phyloP scores from a whole-genome alignment of 78 protist species.

The Dictyostelium brefeldianum region DNA sequence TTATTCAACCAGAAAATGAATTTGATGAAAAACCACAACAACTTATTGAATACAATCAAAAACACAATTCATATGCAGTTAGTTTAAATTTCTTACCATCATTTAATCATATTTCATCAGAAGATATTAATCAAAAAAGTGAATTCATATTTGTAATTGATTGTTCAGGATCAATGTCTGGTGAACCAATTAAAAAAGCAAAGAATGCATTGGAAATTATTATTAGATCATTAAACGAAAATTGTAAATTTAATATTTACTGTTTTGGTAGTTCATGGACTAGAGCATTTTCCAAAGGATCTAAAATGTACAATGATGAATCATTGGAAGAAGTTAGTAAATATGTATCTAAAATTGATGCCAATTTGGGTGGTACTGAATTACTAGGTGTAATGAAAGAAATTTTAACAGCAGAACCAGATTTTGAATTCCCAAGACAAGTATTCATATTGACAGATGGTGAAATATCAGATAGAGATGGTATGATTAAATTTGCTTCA shows the following conservation, averaged over 20 bases:
- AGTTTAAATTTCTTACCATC: slow-evolving; percentile 28
- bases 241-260: slow-evolving; percentile 17
- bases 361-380: slow-evolving; percentile 65
- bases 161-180: slow-evolving; percentile 41
- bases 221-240: slow-evolving; percentile 22
- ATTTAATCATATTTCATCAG: not conserved
- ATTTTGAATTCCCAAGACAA: slow-evolving; percentile 83
- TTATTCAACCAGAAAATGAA: not conserved
- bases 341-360: not conserved
- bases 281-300: not conserved
- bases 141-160: slow-evolving; percentile 1
- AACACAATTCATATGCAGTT: not conserved
- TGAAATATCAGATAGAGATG: slow-evolving; percentile 80
- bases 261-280: not conserved
- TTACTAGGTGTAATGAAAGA: slow-evolving; percentile 1
- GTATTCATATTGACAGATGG: slow-evolving; percentile 93
- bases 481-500: slow-evolving; percentile 28
- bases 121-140: slow-evolving; percentile 31
- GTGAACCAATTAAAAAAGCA: slow-evolving; percentile 15
- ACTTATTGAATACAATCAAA: not conserved
- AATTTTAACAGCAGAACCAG: not conserved
- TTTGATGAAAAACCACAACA: not conserved
- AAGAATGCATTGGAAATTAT: slow-evolving; percentile 22
- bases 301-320: not conserved
- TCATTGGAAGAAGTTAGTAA: not conserved